A percentile compares a stretch with the other conserved stretches of the same genome.
phyloP scores from a whole-genome alignment of 495 filamentous ascomycete species.

The Trichoderma erinaceum region DNA sequence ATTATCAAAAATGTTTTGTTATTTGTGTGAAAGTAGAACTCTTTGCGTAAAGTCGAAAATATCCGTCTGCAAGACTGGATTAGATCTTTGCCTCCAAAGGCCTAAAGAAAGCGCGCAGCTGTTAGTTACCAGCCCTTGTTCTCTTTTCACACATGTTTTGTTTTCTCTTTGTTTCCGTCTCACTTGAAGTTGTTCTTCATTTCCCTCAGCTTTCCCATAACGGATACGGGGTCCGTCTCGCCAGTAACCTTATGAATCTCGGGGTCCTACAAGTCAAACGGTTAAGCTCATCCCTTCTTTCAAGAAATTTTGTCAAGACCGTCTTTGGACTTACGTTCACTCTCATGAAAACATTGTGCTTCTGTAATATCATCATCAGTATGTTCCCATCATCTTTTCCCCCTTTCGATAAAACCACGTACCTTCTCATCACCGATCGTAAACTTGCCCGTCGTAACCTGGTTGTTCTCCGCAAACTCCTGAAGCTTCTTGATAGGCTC shows the following conservation, averaged over 20 bases:
- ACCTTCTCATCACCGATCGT: slow-evolving; percentile 98
- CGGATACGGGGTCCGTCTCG: slow-evolving; percentile 72
- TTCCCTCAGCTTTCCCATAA: slow-evolving; percentile 80
- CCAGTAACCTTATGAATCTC: slow-evolving; percentile 78
- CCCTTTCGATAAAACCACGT: slow-evolving; percentile 18
- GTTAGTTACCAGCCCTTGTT: neutral
- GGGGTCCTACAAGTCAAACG: slow-evolving; percentile 54
- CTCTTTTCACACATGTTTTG: neutral
- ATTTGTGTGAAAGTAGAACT: neutral
- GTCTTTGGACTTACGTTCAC: slow-evolving; percentile 55
- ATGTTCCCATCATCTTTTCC: too few species aligned
- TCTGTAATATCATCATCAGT: slow-evolving; percentile 38
- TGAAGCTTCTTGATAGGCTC: slow-evolving; percentile 71
- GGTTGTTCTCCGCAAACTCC: slow-evolving; percentile 68
- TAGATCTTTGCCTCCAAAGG: slow-evolving; percentile 7
- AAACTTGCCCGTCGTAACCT: slow-evolving; percentile 90
- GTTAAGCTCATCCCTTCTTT: slow-evolving; percentile 17
- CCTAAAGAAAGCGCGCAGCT: neutral
- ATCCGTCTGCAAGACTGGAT: neutral
- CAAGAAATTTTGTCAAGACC: neutral
- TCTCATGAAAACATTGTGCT: slow-evolving; percentile 97
- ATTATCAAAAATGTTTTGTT: neutral
- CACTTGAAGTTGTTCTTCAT: slow-evolving; percentile 88
- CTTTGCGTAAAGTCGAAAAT: neutral
- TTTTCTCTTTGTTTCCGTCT: slow-evolving; percentile 23